These are phyloP conservation scores for Pestalotiopsis sp. DNA, from an alignment of 2,329 filamentous ascomycete species.

Conservation along the genomic window DNA sequence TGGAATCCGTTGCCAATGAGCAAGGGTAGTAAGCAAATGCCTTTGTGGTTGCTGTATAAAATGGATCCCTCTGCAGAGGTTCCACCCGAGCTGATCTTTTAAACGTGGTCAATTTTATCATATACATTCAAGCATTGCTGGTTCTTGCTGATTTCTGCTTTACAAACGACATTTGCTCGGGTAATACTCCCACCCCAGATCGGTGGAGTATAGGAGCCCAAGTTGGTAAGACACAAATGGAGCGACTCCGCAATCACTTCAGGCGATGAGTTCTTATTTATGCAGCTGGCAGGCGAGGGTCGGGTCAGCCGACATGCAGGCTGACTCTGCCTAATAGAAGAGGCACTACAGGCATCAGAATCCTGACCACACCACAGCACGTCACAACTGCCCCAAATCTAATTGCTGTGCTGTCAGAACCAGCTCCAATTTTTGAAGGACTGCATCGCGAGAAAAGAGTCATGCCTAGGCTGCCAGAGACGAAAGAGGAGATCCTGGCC, in stretches of 20 bases:
- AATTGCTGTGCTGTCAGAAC: background rate
- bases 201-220: background rate
- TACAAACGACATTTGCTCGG: background rate
- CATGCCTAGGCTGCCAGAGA: conserved; percentile 1
- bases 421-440: background rate
- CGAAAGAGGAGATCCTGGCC: conserved; percentile 15
- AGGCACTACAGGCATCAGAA: background rate
- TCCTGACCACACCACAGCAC: background rate
- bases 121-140: too few species aligned
- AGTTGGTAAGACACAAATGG: background rate
- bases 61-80: too few species aligned
- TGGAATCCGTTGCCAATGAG: too few species aligned
- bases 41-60: too few species aligned
- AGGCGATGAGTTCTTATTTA: background rate
- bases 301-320: background rate
- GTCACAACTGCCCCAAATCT: background rate
- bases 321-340: background rate
- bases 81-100: too few species aligned
- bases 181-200: background rate
- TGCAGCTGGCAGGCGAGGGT: background rate
- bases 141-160: too few species aligned
- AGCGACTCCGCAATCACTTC: background rate
- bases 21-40: too few species aligned
- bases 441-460: background rate
- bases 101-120: too few species aligned